Evolutionary conservation across 192 early-diverging fungal species (phyloP).

Genomic region (Dimargaris cristalligena): DNA sequence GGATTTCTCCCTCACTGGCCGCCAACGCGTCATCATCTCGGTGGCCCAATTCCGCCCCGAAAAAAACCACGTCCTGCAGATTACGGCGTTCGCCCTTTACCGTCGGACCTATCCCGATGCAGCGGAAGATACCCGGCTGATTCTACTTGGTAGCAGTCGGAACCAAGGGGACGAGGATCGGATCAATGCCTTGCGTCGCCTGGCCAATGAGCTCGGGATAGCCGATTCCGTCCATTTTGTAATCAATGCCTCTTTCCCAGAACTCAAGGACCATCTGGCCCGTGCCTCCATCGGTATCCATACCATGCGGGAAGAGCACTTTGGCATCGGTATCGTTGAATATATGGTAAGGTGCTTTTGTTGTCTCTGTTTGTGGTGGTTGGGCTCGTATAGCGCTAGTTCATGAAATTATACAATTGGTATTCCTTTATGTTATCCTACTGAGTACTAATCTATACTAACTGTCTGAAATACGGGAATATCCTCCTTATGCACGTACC

Average conservation of each 20-base stretch:
- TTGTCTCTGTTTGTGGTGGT: background rate
- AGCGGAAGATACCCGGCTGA: conserved; percentile 27
- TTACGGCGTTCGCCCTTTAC: conserved; percentile 43
- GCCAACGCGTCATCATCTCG: conserved; percentile 53
- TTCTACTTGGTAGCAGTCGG: conserved; percentile 75
- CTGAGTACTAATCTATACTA: background rate
- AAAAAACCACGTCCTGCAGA: conserved; percentile 76
- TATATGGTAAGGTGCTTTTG: conserved; percentile 72
- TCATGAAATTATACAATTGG: background rate
- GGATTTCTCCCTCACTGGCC: conserved; percentile 29
- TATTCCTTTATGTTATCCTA: background rate
- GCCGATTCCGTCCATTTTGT: conserved; percentile 57
- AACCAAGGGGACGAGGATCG: conserved; percentile 59
- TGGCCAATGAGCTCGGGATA: conserved; percentile 32
- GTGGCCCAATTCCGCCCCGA: conserved; percentile 96
- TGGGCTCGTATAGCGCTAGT: background rate
- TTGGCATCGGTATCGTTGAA: conserved; percentile 95
- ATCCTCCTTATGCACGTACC: background rate
- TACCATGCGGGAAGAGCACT: conserved; percentile 97
- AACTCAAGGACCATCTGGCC: conserved; percentile 42
- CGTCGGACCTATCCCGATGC: background rate
- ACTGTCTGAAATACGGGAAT: background rate
- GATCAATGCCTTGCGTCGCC: conserved; percentile 37
- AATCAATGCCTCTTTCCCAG: conserved; percentile 61
- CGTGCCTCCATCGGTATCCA: conserved; percentile 66